A percentile compares a stretch with the other conserved stretches of the same genome.
Conservation (phyloP, 2,329 filamentous ascomycete species). For the Nemania diffusa region DNA sequence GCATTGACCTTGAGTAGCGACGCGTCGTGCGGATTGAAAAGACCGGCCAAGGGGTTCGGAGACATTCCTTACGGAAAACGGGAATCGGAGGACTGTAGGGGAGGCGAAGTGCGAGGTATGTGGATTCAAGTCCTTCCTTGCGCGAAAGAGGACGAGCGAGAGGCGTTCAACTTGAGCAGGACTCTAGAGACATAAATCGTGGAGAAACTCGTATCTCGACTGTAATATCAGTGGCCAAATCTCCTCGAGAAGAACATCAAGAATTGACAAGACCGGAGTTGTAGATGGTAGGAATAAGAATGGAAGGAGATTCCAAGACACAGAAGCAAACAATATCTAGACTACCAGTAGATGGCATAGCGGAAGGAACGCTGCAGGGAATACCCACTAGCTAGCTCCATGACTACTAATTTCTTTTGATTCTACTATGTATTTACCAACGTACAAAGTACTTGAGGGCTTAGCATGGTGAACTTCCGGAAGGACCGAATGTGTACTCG, state of each 20-base stretch:
- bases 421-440: too few species aligned
- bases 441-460: too few species aligned
- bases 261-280: slow-evolving; percentile 36
- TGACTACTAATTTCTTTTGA: too few species aligned
- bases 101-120: slow-evolving; percentile 75
- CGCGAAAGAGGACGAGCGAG: slow-evolving; percentile 53
- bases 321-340: slow-evolving; percentile 32
- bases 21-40: slow-evolving; percentile 56
- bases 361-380: too few species aligned
- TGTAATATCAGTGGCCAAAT: slow-evolving; percentile 38
- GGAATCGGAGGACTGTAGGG: slow-evolving; percentile 81
- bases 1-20: slow-evolving; percentile 70
- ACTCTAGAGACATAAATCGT: slow-evolving; percentile 35
- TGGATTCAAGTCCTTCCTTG: slow-evolving; percentile 45
- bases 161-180: slow-evolving; percentile 54
- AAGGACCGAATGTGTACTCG: too few species aligned
- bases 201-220: slow-evolving; percentile 50
- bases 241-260: slow-evolving; percentile 46
- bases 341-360: too few species aligned
- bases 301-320: slow-evolving; percentile 5
- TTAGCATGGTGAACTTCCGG: too few species aligned
- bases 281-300: slow-evolving; percentile 38
- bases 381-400: too few species aligned
- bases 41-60: slow-evolving; percentile 58
- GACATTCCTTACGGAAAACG: slow-evolving; percentile 77